Base-by-base conservation (phyloP, 257 asterid species). In the Cruciata laevipes region DNA sequence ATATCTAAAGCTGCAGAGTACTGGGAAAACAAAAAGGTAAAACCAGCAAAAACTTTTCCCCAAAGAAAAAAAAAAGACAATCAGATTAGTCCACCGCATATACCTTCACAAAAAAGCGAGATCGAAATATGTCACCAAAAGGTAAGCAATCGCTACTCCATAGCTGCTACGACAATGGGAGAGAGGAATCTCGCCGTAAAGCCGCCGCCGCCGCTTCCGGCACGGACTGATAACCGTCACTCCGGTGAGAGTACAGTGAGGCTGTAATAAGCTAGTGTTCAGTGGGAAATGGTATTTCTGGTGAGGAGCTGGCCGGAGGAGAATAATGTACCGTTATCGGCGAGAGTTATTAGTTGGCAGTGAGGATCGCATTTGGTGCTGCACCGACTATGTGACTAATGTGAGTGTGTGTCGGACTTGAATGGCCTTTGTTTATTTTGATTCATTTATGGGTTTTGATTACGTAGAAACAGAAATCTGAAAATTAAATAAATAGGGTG, bases 381-480 rank as follows among this genome's bases (percentile, higher is more conserved):
- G 79, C 83, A 87, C 91, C 87, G 89, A 83, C 89, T 35, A 33
- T 65, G 55, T 47, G 55, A 14, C n/a, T n/a, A n/a, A n/a, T n/a
- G n/a, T n/a, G n/a, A n/a, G n/a, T n/a, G 55, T 14, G 55, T 69
- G 84, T 81, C 84, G 86, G 86, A 85, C 88, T 81, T 77, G 75
- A 82, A 80, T 70, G 71, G 79, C 73, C 38, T 82, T 82, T 69
- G 83, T 84, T 79, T 79, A 75, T 79, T 84, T 76, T 81, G 88
- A 76, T 79, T 81, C 75, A 82, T 81, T 77, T 65, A 76, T 72
- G 82, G 35, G 82, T 73, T 86, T 88, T 82, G 84, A 83, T 88
- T 84, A 80, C 96, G 87, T 69, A 72, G 69, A 52, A 68, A 66
- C 73, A 65, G 65, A 70, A 61, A 58, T 53, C 66, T 58, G 25